A percentile compares a stretch with the other conserved stretches of the same genome.
Evolutionary conservation across 2,329 filamentous ascomycete species (phyloP).

Genomic region (Pseudogymnoascus sp.): DNA sequence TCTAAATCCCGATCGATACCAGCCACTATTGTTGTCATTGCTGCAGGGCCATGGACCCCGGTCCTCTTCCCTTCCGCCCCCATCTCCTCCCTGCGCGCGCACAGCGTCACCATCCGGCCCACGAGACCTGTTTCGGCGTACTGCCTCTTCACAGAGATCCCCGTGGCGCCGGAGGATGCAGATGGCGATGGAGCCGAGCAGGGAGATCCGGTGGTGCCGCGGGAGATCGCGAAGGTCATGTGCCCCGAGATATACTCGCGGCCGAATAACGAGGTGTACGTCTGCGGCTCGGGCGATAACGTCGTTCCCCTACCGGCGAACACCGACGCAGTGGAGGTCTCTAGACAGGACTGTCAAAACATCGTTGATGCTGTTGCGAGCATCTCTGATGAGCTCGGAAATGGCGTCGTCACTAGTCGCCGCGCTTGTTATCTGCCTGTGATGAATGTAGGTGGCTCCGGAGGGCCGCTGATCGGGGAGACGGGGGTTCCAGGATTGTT

Average conservation of each 20-base stretch:
- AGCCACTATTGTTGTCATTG: conserved; percentile 38
- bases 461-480: conserved; percentile 69
- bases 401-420: conserved; percentile 61
- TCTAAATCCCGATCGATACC: conserved; percentile 41
- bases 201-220: conserved; percentile 45
- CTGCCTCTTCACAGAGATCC: conserved; percentile 80
- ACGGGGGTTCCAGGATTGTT: conserved; percentile 68
- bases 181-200: conserved; percentile 40
- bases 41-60: conserved; percentile 56
- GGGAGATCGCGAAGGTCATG: conserved; percentile 47
- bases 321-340: conserved; percentile 67
- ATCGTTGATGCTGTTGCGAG: conserved; percentile 69
- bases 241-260: conserved; percentile 91
- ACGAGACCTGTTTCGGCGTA: conserved; percentile 55
- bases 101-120: conserved; percentile 58
- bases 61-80: conserved; percentile 49
- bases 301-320: conserved; percentile 66
- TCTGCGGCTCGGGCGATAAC: conserved; percentile 83
- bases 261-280: conserved; percentile 83
- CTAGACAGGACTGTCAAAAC: conserved; percentile 73
- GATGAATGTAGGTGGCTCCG: conserved; percentile 34
- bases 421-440: conserved; percentile 88
- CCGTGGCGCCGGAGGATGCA: conserved; percentile 57
- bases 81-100: conserved; percentile 52
- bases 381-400: conserved; percentile 57